Base-by-base conservation (phyloP, 352 stramenopile species). In the Pythium scleroteichum region DNA sequence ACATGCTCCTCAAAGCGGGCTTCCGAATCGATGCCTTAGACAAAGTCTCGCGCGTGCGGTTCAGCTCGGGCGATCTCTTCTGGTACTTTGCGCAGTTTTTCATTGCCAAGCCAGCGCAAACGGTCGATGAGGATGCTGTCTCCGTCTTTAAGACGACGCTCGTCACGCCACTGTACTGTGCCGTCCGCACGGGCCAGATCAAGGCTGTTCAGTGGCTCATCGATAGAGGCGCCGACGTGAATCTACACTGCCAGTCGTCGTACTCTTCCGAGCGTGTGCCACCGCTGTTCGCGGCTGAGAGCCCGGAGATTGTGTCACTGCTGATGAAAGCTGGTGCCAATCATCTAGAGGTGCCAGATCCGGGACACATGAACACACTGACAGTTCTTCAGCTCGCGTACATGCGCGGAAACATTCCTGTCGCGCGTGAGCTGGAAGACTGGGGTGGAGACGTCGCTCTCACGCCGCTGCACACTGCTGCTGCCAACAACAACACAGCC, bases 51-150 rank as follows among this genome's bases (percentile, higher is more conserved):
- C 84, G 84, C 17, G 71, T 93, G 13, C 79, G 81, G 1, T 91
- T 93, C 66, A 90, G 73, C 19, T 90, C 78, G 3, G 83, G 81
- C n/a, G 78, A 91, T 51, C 55, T 93, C 0, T 93, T 93, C 53
- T 90, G 78, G 81, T 85, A 76, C 16, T 88, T 90, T 64, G 78
- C 75, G 7, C 79, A 85, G 35, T 73, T 76, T 17, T 85, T 92
- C 49, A 78, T 92, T 19, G 22, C 77, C 13, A 78, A 81, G 35
- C 73, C 76, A 6, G 51, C 75, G 8, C 53, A 72, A 4, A 68
- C 69, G 1, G 69, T 64, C 8, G 76, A 90, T 24, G 81, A 91
- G 41, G 76, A 66, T 29, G 74, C 69, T 9, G 75, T 73, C 1
- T 88, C 82, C 3, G 71, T 92, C 42, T 88, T 92, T 64, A 69